Percentiles rank a stretch among this genome's conserved stretches.
Conservation (phyloP, 2,329 filamentous ascomycete species). For the Aspergillus sp. region DNA sequence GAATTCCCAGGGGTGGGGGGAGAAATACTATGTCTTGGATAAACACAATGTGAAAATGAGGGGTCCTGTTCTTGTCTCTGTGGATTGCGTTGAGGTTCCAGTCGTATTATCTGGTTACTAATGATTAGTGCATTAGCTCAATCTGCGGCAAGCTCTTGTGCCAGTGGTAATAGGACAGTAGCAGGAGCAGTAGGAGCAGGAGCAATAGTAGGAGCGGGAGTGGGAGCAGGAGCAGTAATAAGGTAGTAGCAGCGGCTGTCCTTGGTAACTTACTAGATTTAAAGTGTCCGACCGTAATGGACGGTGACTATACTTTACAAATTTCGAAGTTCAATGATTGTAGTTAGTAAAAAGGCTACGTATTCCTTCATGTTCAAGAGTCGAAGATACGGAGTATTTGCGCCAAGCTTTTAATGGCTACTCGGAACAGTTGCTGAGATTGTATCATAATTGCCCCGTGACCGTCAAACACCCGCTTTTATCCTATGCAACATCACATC, state of each 20-base stretch:
- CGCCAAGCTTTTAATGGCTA: not conserved
- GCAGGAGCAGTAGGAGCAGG: not conserved
- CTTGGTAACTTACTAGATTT: too few relatives aligned
- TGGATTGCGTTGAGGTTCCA: not conserved
- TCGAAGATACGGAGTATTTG: not conserved
- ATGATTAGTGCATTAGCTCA: not conserved
- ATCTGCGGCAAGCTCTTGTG: not conserved
- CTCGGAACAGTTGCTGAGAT: too few relatives aligned
- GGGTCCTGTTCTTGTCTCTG: not conserved
- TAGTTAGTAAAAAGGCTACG: too few relatives aligned
- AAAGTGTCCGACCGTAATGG: too few relatives aligned
- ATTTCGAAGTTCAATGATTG: too few relatives aligned
- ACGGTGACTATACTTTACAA: too few relatives aligned
- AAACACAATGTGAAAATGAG: not conserved
- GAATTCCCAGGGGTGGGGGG: not conserved
- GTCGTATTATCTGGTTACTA: not conserved
- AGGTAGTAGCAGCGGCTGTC: too few relatives aligned
- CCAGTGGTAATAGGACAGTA: not conserved
- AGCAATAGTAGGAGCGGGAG: too few relatives aligned
- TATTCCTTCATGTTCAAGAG: too few relatives aligned
- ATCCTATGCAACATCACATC: not conserved
- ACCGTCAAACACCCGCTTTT: not conserved
- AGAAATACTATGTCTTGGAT: not conserved
- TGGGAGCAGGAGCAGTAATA: too few relatives aligned
- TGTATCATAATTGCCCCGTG: not conserved